Evolutionary conservation across 2,329 filamentous ascomycete genomes (phyloP), one percentile per base, ranked within the genome.

Genomic region (Acrocalymma vagum): DNA sequence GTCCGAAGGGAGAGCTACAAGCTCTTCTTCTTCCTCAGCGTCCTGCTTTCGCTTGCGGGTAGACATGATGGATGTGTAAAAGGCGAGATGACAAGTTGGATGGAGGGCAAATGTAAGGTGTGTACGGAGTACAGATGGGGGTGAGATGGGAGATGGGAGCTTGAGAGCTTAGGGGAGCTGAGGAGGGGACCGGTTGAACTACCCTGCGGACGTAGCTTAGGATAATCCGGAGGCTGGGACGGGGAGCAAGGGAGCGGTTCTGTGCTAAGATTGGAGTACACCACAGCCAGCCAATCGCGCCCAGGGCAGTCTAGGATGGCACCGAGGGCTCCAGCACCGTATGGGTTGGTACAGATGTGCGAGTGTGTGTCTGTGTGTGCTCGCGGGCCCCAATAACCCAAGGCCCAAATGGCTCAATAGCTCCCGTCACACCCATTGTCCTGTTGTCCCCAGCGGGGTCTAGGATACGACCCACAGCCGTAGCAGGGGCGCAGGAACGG

Each of bases 21-120:
- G 69, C 67, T 75, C 72, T 53, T 72, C 70, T 48, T 71, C 67
- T 37, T 72, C 68, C 31, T 67, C 65, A 33, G 64, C 63, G 13
- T 71, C 69, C 39, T 72, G 67, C 65, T 73, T 74, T 50, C 71
- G 67, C 60, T 74, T 74, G 54, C 72, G 70, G 33, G 71, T 74
- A 27, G 71, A 69, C 72, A 73, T 71, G 45, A 34, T 54, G 25
- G 29, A 13, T 37, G 38, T 16, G 30, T 29, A 20, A 38, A n/a
- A n/a, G n/a, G n/a, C n/a, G n/a, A n/a, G n/a, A n/a, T n/a, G n/a
- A n/a, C n/a, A n/a, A n/a, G n/a, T n/a, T n/a, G n/a, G 16, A 30
- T 26, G 41, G 34, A 24, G 34, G 38, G 28, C 28, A 30, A 30
- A 22, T 18, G 27, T 42, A 28, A 24, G 18, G 37, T 24, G 23